Conservation (phyloP, 2,329 filamentous ascomycete species). For the Calonectria naviculata region DNA sequence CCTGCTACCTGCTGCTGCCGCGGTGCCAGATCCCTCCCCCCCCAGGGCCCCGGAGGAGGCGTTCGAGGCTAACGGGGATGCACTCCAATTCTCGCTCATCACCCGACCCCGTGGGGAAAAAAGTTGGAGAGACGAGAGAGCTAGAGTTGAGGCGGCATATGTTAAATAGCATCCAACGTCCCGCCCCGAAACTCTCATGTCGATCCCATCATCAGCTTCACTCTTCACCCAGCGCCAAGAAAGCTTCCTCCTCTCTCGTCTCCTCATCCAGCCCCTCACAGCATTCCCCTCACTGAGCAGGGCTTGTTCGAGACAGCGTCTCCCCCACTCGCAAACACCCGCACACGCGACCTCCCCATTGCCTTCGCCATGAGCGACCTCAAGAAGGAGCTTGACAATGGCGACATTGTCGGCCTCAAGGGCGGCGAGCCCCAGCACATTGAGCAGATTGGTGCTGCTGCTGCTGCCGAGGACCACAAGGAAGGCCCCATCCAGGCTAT, state of each 20-base stretch:
- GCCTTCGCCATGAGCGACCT: conserved; percentile 16
- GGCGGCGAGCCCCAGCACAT: conserved; percentile 25
- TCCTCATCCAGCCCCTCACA: neutral
- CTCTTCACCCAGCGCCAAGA: neutral
- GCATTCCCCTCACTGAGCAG: neutral
- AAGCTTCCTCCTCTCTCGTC: neutral
- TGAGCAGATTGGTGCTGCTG: conserved; percentile 25
- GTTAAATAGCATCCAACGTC: conserved; percentile 20
- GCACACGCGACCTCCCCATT: neutral
- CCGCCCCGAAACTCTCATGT: neutral
- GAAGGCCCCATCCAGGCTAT: conserved; percentile 26
- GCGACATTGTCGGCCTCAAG: conserved; percentile 22
- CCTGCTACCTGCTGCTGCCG: neutral
- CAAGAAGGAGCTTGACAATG: conserved; percentile 17
- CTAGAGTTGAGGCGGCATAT: neutral
- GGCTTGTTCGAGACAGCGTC: neutral
- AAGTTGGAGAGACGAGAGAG: conserved; percentile 21
- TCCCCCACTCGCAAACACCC: neutral
- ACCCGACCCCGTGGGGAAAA: conserved; percentile 27
- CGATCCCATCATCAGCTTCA: conserved; percentile 10
- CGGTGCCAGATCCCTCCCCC: neutral
- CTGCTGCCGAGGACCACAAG: conserved; percentile 27
- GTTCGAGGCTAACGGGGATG: neutral
- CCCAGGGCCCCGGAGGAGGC: no score
- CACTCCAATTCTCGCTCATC: conserved; percentile 16